A percentile compares a stretch with the other conserved stretches of the same genome.
phyloP scores from a whole-genome alignment of 768 basidiomycete species.

The Leccinellum luteum region DNA sequence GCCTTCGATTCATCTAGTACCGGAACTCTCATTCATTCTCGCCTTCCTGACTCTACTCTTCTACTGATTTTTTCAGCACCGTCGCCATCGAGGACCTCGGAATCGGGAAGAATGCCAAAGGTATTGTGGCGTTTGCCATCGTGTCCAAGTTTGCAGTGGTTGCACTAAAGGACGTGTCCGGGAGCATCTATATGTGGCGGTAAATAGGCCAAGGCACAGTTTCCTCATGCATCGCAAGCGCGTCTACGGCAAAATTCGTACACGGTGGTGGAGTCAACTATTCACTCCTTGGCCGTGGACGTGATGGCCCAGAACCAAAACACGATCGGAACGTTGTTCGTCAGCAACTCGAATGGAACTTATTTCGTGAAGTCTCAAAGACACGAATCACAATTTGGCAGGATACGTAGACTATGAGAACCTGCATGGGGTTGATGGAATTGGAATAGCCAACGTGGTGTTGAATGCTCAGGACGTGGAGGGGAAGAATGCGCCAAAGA shows the following conservation, averaged over 20 bases:
- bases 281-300: slow-evolving; percentile 92
- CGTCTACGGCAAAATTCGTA: slow-evolving; percentile 88
- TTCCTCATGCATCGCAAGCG: slow-evolving; percentile 86
- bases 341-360: slow-evolving; percentile 94
- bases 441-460: slow-evolving; percentile 89
- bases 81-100: slow-evolving; percentile 78
- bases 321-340: slow-evolving; percentile 86
- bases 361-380: slow-evolving; percentile 86
- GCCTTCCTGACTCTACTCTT: slow-evolving; percentile 75
- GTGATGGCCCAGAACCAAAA: slow-evolving; percentile 71
- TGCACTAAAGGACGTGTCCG: slow-evolving; percentile 70
- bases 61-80: slow-evolving; percentile 76
- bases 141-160: slow-evolving; percentile 92
- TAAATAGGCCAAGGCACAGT: slow-evolving; percentile 87
- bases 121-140: slow-evolving; percentile 90
- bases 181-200: slow-evolving; percentile 77
- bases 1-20: slow-evolving; percentile 66
- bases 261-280: slow-evolving; percentile 92
- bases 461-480: slow-evolving; percentile 83
- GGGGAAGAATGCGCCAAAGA: slow-evolving; percentile 60
- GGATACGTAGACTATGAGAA: slow-evolving; percentile 95
- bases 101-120: slow-evolving; percentile 78
- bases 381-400: slow-evolving; percentile 85
- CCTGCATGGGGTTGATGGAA: slow-evolving; percentile 81
- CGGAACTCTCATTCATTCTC: slow-evolving; percentile 42